A percentile compares a stretch with the other conserved stretches of the same genome.
Evolutionary conservation across 768 basidiomycete species (phyloP).

Genomic region (Mycena galopus): DNA sequence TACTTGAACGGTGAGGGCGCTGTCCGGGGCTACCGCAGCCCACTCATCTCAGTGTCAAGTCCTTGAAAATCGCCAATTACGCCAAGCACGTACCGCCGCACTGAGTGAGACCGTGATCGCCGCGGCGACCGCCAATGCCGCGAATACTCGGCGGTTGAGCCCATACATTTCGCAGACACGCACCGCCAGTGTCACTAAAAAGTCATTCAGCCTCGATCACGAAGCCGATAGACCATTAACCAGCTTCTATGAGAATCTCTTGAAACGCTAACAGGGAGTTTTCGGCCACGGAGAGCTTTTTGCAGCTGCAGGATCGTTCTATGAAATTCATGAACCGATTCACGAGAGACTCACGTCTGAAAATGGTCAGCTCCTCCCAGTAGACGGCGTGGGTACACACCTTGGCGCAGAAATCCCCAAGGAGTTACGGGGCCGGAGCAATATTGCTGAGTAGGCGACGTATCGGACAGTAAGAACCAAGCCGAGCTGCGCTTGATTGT

Average conservation of each 20-base stretch:
- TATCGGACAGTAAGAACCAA: slow-evolving; percentile 13
- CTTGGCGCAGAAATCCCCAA: slow-evolving; percentile 4
- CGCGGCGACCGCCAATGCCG: slow-evolving; percentile 1
- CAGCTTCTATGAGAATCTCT: slow-evolving; percentile 7
- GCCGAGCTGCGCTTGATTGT: slow-evolving; percentile 2
- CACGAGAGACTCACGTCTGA: not conserved
- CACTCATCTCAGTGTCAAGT: not conserved
- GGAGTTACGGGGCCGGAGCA: not conserved
- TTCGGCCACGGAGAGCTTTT: not conserved
- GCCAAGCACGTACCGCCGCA: too few species aligned
- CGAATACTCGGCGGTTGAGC: slow-evolving; percentile 5
- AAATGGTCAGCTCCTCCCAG: not conserved
- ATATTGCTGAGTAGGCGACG: not conserved
- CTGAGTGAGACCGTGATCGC: not conserved
- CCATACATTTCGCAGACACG: slow-evolving; percentile 9
- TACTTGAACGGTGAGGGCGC: too few species aligned
- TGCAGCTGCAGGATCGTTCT: not conserved
- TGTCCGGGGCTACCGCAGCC: too few species aligned
- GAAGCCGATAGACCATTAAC: not conserved
- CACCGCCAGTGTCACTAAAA: not conserved
- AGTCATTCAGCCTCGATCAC: too few species aligned
- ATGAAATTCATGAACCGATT: not conserved
- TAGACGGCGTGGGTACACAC: not conserved
- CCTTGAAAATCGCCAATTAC: not conserved
- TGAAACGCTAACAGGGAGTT: not conserved